These are phyloP conservation scores for Pachysandra terminalis DNA, from an alignment of 164 flowering plant species.

Conservation along the genomic window DNA sequence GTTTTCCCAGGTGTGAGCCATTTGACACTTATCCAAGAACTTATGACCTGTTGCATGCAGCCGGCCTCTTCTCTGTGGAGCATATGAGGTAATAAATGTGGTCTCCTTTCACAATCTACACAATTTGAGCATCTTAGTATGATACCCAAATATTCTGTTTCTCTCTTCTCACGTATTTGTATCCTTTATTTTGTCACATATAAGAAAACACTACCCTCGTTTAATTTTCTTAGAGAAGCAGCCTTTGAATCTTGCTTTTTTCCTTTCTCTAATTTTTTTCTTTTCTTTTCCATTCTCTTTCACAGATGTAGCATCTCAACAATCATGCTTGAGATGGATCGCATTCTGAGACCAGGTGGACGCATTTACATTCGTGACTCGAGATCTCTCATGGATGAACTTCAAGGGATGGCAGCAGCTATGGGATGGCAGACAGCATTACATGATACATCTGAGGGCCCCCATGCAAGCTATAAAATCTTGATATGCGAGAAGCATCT, in stretches of 20 bases:
- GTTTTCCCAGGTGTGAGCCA: conserved; percentile 65
- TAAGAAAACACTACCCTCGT: neutral
- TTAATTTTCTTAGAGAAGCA: neutral
- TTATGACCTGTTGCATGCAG: conserved; percentile 79
- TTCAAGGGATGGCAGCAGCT: conserved; percentile 45
- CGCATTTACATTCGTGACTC: conserved; percentile 63
- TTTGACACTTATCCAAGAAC: conserved; percentile 94
- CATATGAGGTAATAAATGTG: conserved; percentile 49
- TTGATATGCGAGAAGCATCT: conserved; percentile 52
- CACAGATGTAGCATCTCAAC: conserved; percentile 57
- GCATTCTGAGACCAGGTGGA: conserved; percentile 79
- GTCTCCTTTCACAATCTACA: neutral
- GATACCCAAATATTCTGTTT: neutral
- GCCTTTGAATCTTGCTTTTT: neutral
- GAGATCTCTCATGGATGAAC: conserved; percentile 37
- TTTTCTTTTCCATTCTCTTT: neutral
- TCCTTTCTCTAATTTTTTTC: too few relatives aligned
- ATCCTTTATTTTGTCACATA: neutral
- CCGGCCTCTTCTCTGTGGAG: conserved; percentile 69
- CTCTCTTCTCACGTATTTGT: neutral
- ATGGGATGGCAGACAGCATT: conserved; percentile 56
- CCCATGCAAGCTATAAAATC: conserved; percentile 58
- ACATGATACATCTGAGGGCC: conserved; percentile 62
- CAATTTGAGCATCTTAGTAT: neutral
- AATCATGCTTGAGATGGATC: conserved; percentile 85